Conservation (phyloP, 257 asterid genomes). For the Eustoma russellianum region DNA sequence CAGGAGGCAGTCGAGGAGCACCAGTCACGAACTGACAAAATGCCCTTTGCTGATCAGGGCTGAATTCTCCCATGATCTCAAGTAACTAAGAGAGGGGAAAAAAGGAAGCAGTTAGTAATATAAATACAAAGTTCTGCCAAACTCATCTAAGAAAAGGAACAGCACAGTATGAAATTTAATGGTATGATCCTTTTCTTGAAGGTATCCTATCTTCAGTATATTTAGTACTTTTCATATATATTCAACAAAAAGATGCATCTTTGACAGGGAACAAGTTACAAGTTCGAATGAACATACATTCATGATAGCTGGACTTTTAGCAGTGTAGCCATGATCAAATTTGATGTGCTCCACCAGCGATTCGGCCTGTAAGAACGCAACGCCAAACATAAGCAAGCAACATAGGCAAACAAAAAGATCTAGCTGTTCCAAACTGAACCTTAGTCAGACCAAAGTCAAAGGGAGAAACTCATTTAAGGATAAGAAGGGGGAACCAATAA, state of each 20-base stretch:
- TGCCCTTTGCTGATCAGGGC: slow-evolving; percentile 86
- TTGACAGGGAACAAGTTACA: background rate
- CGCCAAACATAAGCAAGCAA: too few species aligned
- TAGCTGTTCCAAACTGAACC: background rate
- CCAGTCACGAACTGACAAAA: slow-evolving; percentile 99
- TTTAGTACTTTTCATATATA: too few species aligned
- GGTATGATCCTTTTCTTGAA: too few species aligned
- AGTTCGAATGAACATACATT: slow-evolving; percentile 33
- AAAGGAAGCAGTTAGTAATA: background rate
- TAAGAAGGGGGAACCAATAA: background rate
- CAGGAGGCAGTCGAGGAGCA: slow-evolving; percentile 98
- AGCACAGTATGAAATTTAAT: too few species aligned
- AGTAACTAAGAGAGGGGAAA: slow-evolving; percentile 44
- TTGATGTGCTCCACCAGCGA: slow-evolving; percentile 86
- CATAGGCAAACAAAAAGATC: too few species aligned
- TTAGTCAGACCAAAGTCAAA: background rate
- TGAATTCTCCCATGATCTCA: slow-evolving; percentile 95
- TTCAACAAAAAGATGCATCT: background rate
- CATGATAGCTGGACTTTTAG: slow-evolving; percentile 84
- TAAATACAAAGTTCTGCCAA: background rate
- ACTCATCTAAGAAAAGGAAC: too few species aligned
- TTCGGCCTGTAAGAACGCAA: slow-evolving; percentile 56
- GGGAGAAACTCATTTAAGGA: background rate
- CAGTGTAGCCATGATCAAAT: slow-evolving; percentile 97
- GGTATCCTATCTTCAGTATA: too few species aligned